phyloP scores from a whole-genome alignment of 495 filamentous ascomycete species.

The Polyplosphaeria fusca region DNA sequence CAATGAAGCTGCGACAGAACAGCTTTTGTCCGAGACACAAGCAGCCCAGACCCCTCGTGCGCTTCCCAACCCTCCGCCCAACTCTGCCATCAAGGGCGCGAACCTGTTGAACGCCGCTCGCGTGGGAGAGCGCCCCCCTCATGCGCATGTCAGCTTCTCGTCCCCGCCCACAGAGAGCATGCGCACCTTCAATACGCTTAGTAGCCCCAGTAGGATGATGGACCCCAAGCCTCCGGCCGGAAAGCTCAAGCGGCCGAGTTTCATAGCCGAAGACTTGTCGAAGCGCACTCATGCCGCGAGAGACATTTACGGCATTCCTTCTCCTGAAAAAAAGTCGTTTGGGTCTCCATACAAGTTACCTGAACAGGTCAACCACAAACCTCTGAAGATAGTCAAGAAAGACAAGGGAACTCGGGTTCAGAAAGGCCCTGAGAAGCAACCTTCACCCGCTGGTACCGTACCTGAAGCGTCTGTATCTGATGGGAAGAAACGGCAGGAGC shows the following conservation, averaged over 20 bases:
- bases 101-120: constrained; percentile 27
- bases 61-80: not conserved
- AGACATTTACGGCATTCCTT: constrained; percentile 14
- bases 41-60: not conserved
- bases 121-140: not conserved
- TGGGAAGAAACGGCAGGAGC: not conserved
- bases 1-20: constrained; percentile 4
- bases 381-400: not conserved
- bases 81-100: constrained; percentile 9
- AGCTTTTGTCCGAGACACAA: constrained; percentile 8
- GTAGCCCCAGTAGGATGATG: not conserved
- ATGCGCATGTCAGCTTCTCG: not conserved
- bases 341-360: not conserved
- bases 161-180: not conserved
- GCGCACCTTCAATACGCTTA: not conserved
- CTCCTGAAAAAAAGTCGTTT: constrained; percentile 3
- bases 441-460: not conserved
- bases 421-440: not conserved
- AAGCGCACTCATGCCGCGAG: not conserved
- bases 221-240: not conserved
- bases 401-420: not conserved
- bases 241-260: constrained; percentile 22
- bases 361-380: not conserved
- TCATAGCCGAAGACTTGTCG: constrained; percentile 6
- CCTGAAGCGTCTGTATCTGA: not conserved